Percentiles rank a stretch among this genome's conserved stretches.
These are phyloP conservation scores for Serendipita sp. DNA, from an alignment of 768 basidiomycete genomes.

Conservation along the genomic window DNA sequence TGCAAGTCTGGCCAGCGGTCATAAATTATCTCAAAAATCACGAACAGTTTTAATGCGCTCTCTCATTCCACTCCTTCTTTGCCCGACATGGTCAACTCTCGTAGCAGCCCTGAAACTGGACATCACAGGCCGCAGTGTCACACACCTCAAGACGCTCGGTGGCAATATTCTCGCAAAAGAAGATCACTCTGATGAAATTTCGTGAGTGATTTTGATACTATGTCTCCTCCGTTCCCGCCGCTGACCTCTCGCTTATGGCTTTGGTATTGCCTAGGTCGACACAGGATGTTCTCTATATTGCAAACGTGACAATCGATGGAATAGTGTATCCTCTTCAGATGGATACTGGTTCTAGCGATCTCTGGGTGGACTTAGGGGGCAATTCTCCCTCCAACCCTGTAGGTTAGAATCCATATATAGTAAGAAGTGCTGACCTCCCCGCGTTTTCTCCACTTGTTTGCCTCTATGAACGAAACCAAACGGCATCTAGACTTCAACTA, in stretches of 20 bases:
- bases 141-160: neutral
- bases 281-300: slow-evolving; percentile 63
- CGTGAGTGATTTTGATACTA: neutral
- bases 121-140: neutral
- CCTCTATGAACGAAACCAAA: slow-evolving; percentile 5
- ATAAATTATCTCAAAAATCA: slow-evolving; percentile 3
- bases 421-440: neutral
- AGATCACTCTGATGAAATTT: neutral
- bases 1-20: neutral
- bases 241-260: neutral
- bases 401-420: slow-evolving; percentile 19
- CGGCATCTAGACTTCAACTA: slow-evolving; percentile 17
- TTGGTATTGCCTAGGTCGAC: slow-evolving; percentile 32
- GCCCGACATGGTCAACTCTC: neutral
- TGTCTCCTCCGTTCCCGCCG: neutral
- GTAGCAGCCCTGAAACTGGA: neutral
- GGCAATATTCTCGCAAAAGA: neutral
- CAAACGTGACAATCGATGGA: slow-evolving; percentile 47
- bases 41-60: neutral
- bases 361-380: slow-evolving; percentile 42
- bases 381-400: slow-evolving; percentile 32
- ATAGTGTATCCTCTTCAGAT: slow-evolving; percentile 49
- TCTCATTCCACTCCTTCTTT: neutral
- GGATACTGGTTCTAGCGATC: slow-evolving; percentile 73
- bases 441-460: neutral